Percentiles rank a stretch among this genome's conserved stretches.
phyloP scores from a whole-genome alignment of 1,139 yeast genomes.

The Blastobotrys indianensis region DNA sequence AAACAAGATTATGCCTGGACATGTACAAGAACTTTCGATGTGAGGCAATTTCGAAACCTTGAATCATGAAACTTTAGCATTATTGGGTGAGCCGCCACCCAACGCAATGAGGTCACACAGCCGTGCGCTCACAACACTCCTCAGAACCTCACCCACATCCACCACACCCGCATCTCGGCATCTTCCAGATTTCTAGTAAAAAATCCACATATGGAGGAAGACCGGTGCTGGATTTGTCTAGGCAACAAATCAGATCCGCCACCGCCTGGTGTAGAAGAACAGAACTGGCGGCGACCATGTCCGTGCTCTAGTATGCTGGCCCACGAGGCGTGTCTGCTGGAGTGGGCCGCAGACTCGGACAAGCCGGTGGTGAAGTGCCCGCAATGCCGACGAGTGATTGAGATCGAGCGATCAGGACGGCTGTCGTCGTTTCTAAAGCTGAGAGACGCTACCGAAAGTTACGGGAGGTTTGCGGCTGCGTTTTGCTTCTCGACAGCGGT shows the following conservation, averaged over 20 bases:
- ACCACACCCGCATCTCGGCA: too few relatives aligned
- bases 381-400: constrained; percentile 39
- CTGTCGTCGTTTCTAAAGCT: constrained; percentile 26
- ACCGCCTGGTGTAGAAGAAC: constrained; percentile 19
- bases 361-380: constrained; percentile 34
- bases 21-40: too few relatives aligned
- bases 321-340: constrained; percentile 40
- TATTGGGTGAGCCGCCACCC: too few relatives aligned
- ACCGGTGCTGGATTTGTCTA: constrained; percentile 43
- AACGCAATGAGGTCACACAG: too few relatives aligned
- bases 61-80: too few relatives aligned
- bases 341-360: constrained; percentile 36
- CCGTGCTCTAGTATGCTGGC: constrained; percentile 39
- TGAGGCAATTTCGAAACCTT: too few relatives aligned
- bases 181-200: too few relatives aligned
- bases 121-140: too few relatives aligned
- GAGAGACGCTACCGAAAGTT: constrained; percentile 24
- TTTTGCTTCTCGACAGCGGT: constrained; percentile 26
- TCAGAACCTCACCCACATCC: too few relatives aligned
- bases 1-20: too few relatives aligned
- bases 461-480: constrained; percentile 21
- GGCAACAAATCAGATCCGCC: constrained; percentile 39
- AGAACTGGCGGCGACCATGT: constrained; percentile 40
- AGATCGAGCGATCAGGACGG: constrained; percentile 23
- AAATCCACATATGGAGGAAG: constrained; percentile 11